Conservation (phyloP, 1,284 basidiomycete genomes). For the Cronartium ribicola region DNA sequence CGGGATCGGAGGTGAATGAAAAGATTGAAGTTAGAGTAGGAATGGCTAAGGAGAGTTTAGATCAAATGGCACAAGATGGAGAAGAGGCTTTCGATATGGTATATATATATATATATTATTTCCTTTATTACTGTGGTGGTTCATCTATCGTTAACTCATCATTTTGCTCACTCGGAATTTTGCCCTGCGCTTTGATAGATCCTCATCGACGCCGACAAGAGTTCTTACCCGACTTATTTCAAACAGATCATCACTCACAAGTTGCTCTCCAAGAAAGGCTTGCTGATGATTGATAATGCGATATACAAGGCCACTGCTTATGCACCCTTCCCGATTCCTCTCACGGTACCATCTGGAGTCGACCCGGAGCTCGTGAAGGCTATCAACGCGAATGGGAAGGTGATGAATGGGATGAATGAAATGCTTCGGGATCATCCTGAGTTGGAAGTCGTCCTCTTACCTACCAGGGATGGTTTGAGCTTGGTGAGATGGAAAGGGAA, state of each 20-base stretch:
- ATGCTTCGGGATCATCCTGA: not conserved
- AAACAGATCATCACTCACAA: not conserved
- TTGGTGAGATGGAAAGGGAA: not conserved
- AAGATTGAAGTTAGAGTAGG: conserved; percentile 1
- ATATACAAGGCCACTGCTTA: not conserved
- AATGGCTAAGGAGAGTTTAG: not conserved
- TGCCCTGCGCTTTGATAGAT: not conserved
- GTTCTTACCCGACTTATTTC: not conserved
- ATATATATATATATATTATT: not conserved
- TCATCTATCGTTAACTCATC: not conserved
- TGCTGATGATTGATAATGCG: not conserved
- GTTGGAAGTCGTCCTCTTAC: not conserved
- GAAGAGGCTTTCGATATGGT: not conserved
- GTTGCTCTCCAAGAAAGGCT: not conserved
- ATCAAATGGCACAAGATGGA: not conserved
- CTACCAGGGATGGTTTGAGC: not conserved
- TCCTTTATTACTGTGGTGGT: not conserved
- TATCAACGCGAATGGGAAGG: not conserved
- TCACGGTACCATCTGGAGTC: not conserved
- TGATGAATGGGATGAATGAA: not conserved
- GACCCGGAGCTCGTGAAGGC: not conserved
- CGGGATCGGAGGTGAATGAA: not conserved
- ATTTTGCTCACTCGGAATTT: not conserved
- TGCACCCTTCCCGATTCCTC: not conserved
- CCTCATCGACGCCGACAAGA: not conserved